Evolutionary conservation across 2,329 filamentous ascomycete genomes (phyloP).

Genomic region (Ophiostoma sp.): DNA sequence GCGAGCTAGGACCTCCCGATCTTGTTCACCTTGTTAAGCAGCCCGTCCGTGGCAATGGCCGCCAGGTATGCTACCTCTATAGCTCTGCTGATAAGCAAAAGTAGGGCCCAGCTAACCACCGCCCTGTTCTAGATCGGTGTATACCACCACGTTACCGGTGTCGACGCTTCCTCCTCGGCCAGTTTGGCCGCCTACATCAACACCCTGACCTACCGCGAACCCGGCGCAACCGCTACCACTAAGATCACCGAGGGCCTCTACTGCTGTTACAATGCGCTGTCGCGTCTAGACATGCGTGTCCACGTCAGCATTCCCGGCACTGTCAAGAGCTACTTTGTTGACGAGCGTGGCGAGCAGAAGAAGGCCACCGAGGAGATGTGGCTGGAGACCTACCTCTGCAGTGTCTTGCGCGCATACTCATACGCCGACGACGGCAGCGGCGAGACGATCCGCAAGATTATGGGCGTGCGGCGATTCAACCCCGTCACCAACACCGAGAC

Average conservation of each 20-base stretch:
- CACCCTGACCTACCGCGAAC: slow-evolving; percentile 85
- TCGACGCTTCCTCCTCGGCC: slow-evolving; percentile 95
- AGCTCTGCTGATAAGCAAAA: background rate
- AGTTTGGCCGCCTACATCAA: slow-evolving; percentile 98
- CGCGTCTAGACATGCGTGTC: slow-evolving; percentile 94
- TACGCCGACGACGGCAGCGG: slow-evolving; percentile 95
- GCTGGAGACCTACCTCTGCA: slow-evolving; percentile 96
- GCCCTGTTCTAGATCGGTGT: slow-evolving; percentile 66
- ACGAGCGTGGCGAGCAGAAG: slow-evolving; percentile 91
- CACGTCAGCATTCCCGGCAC: slow-evolving; percentile 95
- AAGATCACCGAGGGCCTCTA: slow-evolving; percentile 94
- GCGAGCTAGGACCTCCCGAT: slow-evolving; percentile 92
- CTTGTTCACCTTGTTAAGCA: slow-evolving; percentile 90
- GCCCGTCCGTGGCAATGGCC: slow-evolving; percentile 51
- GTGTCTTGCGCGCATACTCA: slow-evolving; percentile 86
- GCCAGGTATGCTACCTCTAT: slow-evolving; percentile 41
- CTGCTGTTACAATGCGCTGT: slow-evolving; percentile 99
- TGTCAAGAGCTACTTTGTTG: slow-evolving; percentile 94
- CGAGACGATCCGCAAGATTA: slow-evolving; percentile 91
- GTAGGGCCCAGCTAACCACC: background rate
- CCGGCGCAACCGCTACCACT: slow-evolving; percentile 65
- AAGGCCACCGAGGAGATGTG: slow-evolving; percentile 90
- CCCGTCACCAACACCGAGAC: slow-evolving; percentile 97
- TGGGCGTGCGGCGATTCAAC: slow-evolving; percentile 95
- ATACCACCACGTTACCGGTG: slow-evolving; percentile 95